Percentiles rank a stretch among this genome's conserved stretches.
These are phyloP conservation scores for Botrytis aclada DNA, from an alignment of 2,329 filamentous ascomycete genomes.

Conservation along the genomic window DNA sequence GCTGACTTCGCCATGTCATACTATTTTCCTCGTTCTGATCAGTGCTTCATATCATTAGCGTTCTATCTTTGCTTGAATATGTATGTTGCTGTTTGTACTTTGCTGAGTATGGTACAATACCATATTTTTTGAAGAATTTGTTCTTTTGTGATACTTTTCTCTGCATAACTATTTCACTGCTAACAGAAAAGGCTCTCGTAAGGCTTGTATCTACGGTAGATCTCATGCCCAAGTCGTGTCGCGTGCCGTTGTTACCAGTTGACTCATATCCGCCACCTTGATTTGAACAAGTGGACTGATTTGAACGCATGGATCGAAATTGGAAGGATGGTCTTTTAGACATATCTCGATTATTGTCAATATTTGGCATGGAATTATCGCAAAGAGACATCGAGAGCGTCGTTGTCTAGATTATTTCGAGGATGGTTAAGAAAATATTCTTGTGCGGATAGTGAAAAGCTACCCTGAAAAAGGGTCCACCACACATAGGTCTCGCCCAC, in stretches of 20 bases:
- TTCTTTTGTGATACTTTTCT: not conserved
- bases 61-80: not conserved
- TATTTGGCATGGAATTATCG: not conserved
- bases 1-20: slow-evolving; percentile 1
- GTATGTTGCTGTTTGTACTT: not conserved
- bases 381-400: not conserved
- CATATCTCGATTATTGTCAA: not conserved
- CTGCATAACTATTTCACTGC: not conserved
- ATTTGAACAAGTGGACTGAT: not conserved
- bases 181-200: not conserved
- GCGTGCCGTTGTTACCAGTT: not conserved
- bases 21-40: not conserved
- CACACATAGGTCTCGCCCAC: not conserved
- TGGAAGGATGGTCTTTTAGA: not conserved
- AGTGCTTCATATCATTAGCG: not conserved
- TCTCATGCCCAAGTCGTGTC: not conserved
- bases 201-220: not conserved
- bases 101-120: not conserved
- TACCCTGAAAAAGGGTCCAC: not conserved
- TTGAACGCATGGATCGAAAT: not conserved
- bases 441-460: not conserved
- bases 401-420: not conserved
- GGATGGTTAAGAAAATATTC: not conserved
- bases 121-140: not conserved
- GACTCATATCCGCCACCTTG: not conserved